Evolutionary conservation across 345 rosid genomes (phyloP).

Genomic region (Populus ilicifolia): DNA sequence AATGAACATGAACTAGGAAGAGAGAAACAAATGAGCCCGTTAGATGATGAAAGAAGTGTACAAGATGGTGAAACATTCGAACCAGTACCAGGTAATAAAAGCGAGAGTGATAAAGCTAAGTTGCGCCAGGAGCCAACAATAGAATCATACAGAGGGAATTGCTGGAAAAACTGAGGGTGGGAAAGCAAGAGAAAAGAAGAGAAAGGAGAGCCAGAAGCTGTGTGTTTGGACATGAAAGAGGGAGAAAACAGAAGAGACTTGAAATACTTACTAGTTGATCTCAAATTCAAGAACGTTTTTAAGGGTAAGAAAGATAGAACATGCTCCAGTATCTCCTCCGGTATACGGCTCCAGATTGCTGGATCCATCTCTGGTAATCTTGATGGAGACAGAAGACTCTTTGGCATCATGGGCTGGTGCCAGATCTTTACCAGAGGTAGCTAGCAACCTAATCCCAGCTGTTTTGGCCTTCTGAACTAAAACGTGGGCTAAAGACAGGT

Average conservation of each 20-base stretch:
- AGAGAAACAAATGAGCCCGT: conserved; percentile 65
- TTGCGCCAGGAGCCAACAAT: conserved; percentile 50
- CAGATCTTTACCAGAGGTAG: background rate
- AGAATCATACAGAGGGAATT: conserved; percentile 59
- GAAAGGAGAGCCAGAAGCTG: conserved; percentile 34
- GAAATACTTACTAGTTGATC: conserved; percentile 67
- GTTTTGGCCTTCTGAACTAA: background rate
- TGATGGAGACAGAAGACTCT: conserved; percentile 1
- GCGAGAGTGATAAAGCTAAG: conserved; percentile 37
- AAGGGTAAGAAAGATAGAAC: conserved; percentile 60
- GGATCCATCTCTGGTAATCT: conserved; percentile 57
- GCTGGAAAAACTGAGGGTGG: conserved; percentile 54
- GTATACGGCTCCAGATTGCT: conserved; percentile 65
- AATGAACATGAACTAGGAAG: conserved; percentile 46
- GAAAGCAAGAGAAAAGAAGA: conserved; percentile 74
- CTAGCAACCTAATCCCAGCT: background rate
- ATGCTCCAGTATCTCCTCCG: conserved; percentile 60
- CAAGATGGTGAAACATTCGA: conserved; percentile 13
- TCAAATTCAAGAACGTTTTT: conserved; percentile 45
- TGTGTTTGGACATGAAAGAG: conserved; percentile 50
- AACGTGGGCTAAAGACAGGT: background rate
- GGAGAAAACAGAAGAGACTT: conserved; percentile 51
- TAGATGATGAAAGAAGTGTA: conserved; percentile 56
- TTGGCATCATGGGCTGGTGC: background rate
- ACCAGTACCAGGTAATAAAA: conserved; percentile 24